Percentiles rank a stretch among this genome's conserved stretches.
Evolutionary conservation across 306 rosid species (phyloP).

Genomic region (Alnus rubra): DNA sequence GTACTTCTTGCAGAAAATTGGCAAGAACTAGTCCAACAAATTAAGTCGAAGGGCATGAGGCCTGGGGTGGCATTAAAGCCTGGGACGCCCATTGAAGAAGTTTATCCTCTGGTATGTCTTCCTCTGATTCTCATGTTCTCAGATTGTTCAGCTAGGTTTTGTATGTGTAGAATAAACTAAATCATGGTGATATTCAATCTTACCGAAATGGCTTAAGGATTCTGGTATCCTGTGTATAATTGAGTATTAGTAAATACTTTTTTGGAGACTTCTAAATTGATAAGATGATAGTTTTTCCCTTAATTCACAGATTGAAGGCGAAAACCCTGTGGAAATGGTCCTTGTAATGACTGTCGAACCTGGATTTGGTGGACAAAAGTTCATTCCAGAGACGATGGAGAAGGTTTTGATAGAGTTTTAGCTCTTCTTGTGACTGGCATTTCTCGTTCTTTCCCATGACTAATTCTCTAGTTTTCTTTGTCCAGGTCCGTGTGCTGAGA

Average conservation of each 20-base stretch:
- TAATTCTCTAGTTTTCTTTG: conserved; percentile 8
- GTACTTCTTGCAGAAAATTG: conserved; percentile 64
- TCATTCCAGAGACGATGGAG: conserved; percentile 89
- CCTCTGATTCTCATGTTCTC: conserved; percentile 7
- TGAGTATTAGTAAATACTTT: background rate
- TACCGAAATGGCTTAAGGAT: background rate
- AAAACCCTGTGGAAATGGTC: conserved; percentile 89
- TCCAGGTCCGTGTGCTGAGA: conserved; percentile 76
- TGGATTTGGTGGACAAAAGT: conserved; percentile 98
- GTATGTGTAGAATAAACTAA: background rate
- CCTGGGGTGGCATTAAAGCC: conserved; percentile 89
- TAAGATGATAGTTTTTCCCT: background rate
- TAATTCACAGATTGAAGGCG: conserved; percentile 72
- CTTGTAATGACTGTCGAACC: conserved; percentile 99
- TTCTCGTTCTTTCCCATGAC: conserved; percentile 5
- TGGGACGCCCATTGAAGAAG: conserved; percentile 75
- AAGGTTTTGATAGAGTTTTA: conserved; percentile 47
- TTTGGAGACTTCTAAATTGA: conserved; percentile 1
- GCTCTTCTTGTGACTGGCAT: conserved; percentile 20
- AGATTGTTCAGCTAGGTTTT: conserved; percentile 12
- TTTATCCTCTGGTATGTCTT: conserved; percentile 76
- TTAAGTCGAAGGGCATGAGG: conserved; percentile 74
- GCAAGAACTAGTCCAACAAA: conserved; percentile 67
- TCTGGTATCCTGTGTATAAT: background rate
- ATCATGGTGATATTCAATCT: background rate